Percentiles rank a stretch among this genome's conserved stretches.
Conservation (phyloP, 192 early-diverging fungal genomes). For the Entophlyctis helioformis region DNA sequence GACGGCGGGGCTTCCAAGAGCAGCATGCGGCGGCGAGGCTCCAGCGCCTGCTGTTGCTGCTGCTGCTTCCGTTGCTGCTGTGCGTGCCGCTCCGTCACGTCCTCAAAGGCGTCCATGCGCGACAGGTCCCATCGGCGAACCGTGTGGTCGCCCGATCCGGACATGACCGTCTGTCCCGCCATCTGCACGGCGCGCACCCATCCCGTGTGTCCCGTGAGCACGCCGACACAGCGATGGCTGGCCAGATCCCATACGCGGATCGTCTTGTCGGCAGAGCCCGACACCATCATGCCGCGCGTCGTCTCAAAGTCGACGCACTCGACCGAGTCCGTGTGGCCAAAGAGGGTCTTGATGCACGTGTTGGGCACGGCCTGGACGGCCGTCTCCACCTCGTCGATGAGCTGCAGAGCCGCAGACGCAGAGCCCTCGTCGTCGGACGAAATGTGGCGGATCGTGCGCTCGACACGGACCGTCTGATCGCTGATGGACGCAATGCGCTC, state of each 20-base stretch:
- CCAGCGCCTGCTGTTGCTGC: too few relatives aligned
- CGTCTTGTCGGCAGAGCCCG: conserved; percentile 32
- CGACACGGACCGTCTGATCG: conserved; percentile 19
- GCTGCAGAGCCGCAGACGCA: too few relatives aligned
- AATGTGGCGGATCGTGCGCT: conserved; percentile 7
- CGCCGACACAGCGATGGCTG: conserved; percentile 17
- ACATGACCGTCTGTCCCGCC: conserved; percentile 13
- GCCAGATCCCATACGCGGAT: conserved; percentile 30
- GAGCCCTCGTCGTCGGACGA: too few relatives aligned
- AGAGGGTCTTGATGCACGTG: conserved; percentile 22
- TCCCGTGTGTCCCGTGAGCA: conserved; percentile 21
- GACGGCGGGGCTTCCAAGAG: neutral
- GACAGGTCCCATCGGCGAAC: conserved; percentile 27
- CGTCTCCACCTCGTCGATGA: neutral
- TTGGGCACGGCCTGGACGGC: conserved; percentile 5
- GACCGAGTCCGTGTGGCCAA: conserved; percentile 28
- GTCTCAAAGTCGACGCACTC: conserved; percentile 34
- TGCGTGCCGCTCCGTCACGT: neutral
- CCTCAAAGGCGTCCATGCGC: conserved; percentile 5
- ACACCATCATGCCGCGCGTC: conserved; percentile 21
- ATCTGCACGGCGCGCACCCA: conserved; percentile 23
- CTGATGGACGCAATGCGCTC: conserved; percentile 20
- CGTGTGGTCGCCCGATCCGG: conserved; percentile 28
- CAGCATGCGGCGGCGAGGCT: too few relatives aligned
- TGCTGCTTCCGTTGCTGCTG: too few relatives aligned